Evolutionary conservation across 441 rosid species (phyloP).

Genomic region (Erysimum cheiri): DNA sequence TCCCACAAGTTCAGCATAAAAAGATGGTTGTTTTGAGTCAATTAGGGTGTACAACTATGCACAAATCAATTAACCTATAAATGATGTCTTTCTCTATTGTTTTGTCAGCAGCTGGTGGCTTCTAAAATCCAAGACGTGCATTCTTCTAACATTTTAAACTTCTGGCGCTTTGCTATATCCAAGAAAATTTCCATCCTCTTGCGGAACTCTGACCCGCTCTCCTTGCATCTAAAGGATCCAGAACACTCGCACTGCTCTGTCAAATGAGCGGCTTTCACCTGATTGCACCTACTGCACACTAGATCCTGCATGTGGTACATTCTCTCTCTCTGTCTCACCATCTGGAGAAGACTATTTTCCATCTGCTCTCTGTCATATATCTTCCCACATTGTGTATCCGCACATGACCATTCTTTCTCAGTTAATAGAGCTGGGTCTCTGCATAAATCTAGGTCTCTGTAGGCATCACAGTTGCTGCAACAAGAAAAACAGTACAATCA

Average conservation of each 20-base stretch:
- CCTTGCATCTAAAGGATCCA: constrained; percentile 84
- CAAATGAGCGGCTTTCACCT: constrained; percentile 90
- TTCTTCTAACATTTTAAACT: constrained; percentile 72
- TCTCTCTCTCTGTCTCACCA: constrained; percentile 80
- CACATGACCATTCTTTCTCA: constrained; percentile 84
- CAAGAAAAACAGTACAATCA: constrained; percentile 20
- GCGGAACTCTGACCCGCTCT: constrained; percentile 64
- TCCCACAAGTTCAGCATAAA: neutral
- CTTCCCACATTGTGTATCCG: constrained; percentile 88
- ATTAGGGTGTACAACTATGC: constrained; percentile 12
- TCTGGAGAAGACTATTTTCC: constrained; percentile 91
- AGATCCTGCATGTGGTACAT: constrained; percentile 92
- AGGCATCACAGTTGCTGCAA: constrained; percentile 91
- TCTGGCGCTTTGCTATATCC: constrained; percentile 70
- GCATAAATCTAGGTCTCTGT: constrained; percentile 90
- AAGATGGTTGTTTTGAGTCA: neutral
- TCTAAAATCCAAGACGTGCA: constrained; percentile 74
- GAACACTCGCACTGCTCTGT: constrained; percentile 86
- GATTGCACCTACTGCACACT: constrained; percentile 81
- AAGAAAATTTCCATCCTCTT: constrained; percentile 79
- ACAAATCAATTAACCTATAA: constrained; percentile 22
- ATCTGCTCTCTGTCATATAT: constrained; percentile 76
- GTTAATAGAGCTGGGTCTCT: constrained; percentile 70
- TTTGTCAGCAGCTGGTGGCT: constrained; percentile 32
- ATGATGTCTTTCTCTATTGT: neutral